Base-by-base conservation (phyloP, 2,329 filamentous ascomycete genomes). In the Dactylellina leptospora region DNA sequence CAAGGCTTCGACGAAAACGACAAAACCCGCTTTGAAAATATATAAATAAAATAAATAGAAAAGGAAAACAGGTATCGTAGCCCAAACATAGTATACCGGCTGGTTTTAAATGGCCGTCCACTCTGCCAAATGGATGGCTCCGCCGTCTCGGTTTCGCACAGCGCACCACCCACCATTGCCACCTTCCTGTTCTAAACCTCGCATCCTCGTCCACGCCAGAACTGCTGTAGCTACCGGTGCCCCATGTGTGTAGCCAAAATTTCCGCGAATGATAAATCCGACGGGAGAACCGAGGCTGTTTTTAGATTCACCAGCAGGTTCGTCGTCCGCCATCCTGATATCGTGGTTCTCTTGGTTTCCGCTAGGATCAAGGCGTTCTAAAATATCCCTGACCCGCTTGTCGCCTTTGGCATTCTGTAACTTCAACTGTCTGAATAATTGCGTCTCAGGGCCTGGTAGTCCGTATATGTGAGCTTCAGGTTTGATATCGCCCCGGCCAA, bases 51-150 rank as follows among this genome's bases (percentile, higher is more conserved):
- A n/a, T n/a, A n/a, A n/a, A n/a, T n/a, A n/a, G n/a, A n/a, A n/a
- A n/a, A n/a, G n/a, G n/a, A n/a, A n/a, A n/a, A n/a, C n/a, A n/a
- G n/a, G n/a, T n/a, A n/a, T n/a, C n/a, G n/a, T n/a, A n/a, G n/a
- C n/a, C n/a, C n/a, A n/a, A n/a, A n/a, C n/a, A n/a, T n/a, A n/a
- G n/a, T n/a, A n/a, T n/a, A n/a, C n/a, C n/a, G n/a, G n/a, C n/a
- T n/a, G n/a, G n/a, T n/a, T n/a, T 38, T 66, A 70, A 18, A 70
- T 30, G 10, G 64, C 56, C 4, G 13, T 30, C 66, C 66, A 71
- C 13, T 53, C 51, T 3, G 66, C 66, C 11, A 71, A 22, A 16
- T 56, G 58, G 22, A 23, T 38, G 3, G 10, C 16, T 20, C 66
- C 58, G 5, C 18, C 45, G 1, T 53, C 51, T 25, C 20, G 20